These are phyloP conservation scores for Cyberlindnera subsufficiens DNA, from an alignment of 805 yeast species.

Conservation along the genomic window DNA sequence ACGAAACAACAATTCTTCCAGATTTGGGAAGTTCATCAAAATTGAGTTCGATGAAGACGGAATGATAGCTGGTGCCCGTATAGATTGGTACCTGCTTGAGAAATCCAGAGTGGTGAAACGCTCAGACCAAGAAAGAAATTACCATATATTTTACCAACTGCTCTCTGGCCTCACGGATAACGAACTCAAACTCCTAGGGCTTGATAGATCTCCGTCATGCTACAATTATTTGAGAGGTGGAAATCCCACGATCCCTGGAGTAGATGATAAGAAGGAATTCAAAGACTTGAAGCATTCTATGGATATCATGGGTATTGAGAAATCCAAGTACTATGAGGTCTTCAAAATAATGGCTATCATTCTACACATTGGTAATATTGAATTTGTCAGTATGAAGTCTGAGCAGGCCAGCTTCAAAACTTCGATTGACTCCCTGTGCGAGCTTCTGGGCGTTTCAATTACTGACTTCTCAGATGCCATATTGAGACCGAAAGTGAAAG, in stretches of 20 bases:
- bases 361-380: conserved; percentile 80
- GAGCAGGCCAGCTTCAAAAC: conserved; percentile 71
- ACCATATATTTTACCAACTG: conserved; percentile 89
- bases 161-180: conserved; percentile 56
- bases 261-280: conserved; percentile 73
- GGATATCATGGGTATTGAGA: conserved; percentile 62
- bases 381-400: conserved; percentile 56
- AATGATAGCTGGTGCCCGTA: conserved; percentile 78
- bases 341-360: conserved; percentile 68
- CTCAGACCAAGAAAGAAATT: conserved; percentile 74
- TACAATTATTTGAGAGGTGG: conserved; percentile 58
- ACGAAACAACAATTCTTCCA: conserved; percentile 87
- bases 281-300: conserved; percentile 59
- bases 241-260: conserved; percentile 55
- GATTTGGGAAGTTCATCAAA: conserved; percentile 94
- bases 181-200: conserved; percentile 40
- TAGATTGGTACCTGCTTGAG: conserved; percentile 91
- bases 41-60: conserved; percentile 66
- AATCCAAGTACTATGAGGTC: conserved; percentile 48
- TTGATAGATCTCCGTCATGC: conserved; percentile 30
- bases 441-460: conserved; percentile 57
- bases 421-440: conserved; percentile 46
- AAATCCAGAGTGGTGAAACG: conserved; percentile 88
- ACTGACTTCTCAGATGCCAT: conserved; percentile 53
- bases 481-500: conserved; percentile 77